Evolutionary conservation across 2,329 filamentous ascomycete genomes (phyloP).

Genomic region (Fusarium sp.): DNA sequence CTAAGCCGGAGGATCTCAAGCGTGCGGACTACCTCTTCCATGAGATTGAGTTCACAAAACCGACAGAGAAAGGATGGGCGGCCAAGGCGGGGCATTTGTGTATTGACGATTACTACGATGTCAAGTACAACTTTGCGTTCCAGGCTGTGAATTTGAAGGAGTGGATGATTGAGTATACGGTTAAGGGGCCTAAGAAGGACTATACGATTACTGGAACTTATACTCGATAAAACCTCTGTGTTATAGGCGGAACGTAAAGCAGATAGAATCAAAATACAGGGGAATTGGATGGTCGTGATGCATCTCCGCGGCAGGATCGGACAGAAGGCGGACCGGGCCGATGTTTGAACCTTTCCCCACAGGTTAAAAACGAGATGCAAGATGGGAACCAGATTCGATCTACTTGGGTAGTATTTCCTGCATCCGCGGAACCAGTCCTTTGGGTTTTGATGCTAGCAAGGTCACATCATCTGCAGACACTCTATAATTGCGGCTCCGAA

Average conservation of each 20-base stretch:
- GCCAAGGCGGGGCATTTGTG: slow-evolving; percentile 77
- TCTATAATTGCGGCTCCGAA: neutral
- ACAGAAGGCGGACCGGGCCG: slow-evolving; percentile 10
- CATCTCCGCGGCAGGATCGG: neutral
- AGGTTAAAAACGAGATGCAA: neutral
- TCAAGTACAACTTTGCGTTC: slow-evolving; percentile 74
- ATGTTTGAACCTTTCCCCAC: slow-evolving; percentile 10
- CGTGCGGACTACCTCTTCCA: slow-evolving; percentile 81
- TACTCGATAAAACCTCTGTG: slow-evolving; percentile 48
- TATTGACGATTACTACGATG: slow-evolving; percentile 76
- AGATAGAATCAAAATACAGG: neutral
- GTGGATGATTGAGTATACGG: slow-evolving; percentile 72
- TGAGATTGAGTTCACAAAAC: slow-evolving; percentile 69
- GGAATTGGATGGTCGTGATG: neutral
- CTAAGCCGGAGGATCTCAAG: slow-evolving; percentile 69
- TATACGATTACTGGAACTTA: slow-evolving; percentile 71
- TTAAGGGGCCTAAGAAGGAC: slow-evolving; percentile 79
- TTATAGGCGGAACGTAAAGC: neutral
- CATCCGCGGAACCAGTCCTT: neutral
- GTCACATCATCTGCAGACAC: slow-evolving; percentile 9
- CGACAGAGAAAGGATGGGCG: slow-evolving; percentile 62
- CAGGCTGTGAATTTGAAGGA: slow-evolving; percentile 64
- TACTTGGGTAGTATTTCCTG: neutral
- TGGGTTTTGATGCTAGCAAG: neutral
- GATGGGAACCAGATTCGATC: slow-evolving; percentile 7